Evolutionary conservation across 1,284 basidiomycete species (phyloP).

Genomic region (Irpex sp.): DNA sequence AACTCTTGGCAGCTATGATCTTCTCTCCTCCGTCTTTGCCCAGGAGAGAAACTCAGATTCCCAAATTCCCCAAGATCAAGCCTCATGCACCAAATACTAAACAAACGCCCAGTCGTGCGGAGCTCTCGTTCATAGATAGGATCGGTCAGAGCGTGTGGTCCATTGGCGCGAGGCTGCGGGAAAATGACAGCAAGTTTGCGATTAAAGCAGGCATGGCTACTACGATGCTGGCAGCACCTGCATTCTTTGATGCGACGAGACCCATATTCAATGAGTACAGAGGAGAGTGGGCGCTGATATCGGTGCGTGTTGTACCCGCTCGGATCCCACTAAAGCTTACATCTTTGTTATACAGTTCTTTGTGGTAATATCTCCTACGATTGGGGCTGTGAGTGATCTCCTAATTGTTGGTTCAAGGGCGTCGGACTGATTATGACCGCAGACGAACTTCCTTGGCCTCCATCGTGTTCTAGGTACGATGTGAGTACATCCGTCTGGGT

Average conservation of each 20-base stretch:
- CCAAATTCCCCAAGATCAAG: conserved; percentile 78
- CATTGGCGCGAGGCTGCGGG: conserved; percentile 64
- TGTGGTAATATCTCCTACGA: conserved; percentile 85
- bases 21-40: conserved; percentile 30
- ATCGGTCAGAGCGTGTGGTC: conserved; percentile 75
- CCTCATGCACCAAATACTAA: conserved; percentile 84
- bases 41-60: conserved; percentile 17
- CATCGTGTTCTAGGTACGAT: conserved; percentile 82
- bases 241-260: conserved; percentile 79
- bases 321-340: neutral
- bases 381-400: conserved; percentile 63
- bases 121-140: conserved; percentile 56
- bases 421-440: conserved; percentile 17
- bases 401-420: conserved; percentile 1
- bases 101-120: conserved; percentile 65
- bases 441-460: conserved; percentile 81
- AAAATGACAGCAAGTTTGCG: conserved; percentile 83
- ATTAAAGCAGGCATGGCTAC: conserved; percentile 85
- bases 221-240: conserved; percentile 80
- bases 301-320: conserved; percentile 45
- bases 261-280: conserved; percentile 78
- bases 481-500: conserved; percentile 39
- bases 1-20: conserved; percentile 1
- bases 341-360: conserved; percentile 56
- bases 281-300: conserved; percentile 95